Evolutionary conservation across 148 eudicot genomes (phyloP), one percentile per base, ranked within the genome.

Genomic region (Rhododendron ovatum): DNA sequence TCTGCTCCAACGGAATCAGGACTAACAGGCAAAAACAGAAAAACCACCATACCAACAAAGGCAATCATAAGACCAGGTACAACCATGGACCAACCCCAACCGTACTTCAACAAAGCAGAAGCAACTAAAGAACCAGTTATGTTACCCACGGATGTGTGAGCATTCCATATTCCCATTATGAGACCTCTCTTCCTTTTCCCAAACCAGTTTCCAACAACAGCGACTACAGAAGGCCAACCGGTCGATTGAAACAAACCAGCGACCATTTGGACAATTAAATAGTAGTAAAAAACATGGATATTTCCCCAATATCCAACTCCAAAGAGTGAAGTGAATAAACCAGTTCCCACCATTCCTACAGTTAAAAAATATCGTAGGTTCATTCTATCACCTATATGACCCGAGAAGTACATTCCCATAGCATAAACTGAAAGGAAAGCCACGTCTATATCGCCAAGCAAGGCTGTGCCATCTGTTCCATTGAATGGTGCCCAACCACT

Each of bases 51-150:
- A 24, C 95, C 98, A 77, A 91, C 67, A 63, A 93, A 88, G 33
- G 85, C 86, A 45, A 95, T 89, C 82, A 91, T 90, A 22, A 93
- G 33, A 57, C 98, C 98, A 12, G 98, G 98, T 55, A 93, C 95
- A 88, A 93, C 91, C 93, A 94, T 82, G 7, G 99, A 96, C 99
- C 98, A 96, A 65, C 99, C 99, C 99, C 99, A 96, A 24, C 99
- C 99, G 71, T 91, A 96, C 79, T 91, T 91, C 93, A 96, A 92
- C 75, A 96, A 83, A 15, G 88, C 82, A 1, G 99, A 95, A 57
- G 99, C 99, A 51, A 94, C 84, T 82, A 96, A 89, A 11, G 98
- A 95, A 35, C 99, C 99, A 0, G 92, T 87, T 26, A 96, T 95
- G 84, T 95, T 96, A 47, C 98, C 99, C 13, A 96, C 88, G 12